Base-by-base conservation (phyloP, 2,329 filamentous ascomycete species). In the Plenodomus lindquistii region DNA sequence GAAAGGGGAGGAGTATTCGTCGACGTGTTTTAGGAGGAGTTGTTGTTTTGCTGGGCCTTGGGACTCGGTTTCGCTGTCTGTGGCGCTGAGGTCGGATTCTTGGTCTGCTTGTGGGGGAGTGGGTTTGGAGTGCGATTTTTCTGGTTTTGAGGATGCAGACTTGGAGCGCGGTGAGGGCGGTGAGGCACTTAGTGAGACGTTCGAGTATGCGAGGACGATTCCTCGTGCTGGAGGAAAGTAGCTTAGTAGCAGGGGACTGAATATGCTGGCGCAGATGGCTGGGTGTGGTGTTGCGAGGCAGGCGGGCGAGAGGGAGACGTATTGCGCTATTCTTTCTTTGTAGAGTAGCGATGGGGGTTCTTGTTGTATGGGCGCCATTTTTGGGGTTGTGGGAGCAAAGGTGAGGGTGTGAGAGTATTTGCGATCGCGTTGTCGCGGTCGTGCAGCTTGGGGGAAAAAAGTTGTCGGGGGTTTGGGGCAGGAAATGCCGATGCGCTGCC, bases 1-100 rank as follows among this genome's bases (percentile, higher is more conserved):
- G 66, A 89, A 97, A 18, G 86, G 87, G 19, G 91, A 89, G 7
- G 88, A 90, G 67, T 92, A 95, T 73, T 97, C 94, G 73, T 72
- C 67, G 24, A 70, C 55, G 24, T 67, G 62, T 27, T 42, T 53
- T 4, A 64, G 52, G 2, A 69, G 55, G 4, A 67, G 38, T 11
- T 48, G 46, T 22, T 54, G 22, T 24, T 24, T 24, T 24, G 22
- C 10, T 24, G 5, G 5, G 5, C 22, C 10, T 24, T 5, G 6
- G 5, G 22, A 46, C 8, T 45, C 50, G 1, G 40, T 42, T 20
- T 37, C 44, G 21, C 45, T 17, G 11, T 54, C 50, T 20, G 24
- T 34, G 35, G 37, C 35, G 16, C 16, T 19, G 13, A 36, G 40
- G 13, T 48, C 34, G 53, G 40, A 37, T 49, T 50, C 52, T 38